Conservation (phyloP, 441 rosid genomes). For the Croton laevigatus region DNA sequence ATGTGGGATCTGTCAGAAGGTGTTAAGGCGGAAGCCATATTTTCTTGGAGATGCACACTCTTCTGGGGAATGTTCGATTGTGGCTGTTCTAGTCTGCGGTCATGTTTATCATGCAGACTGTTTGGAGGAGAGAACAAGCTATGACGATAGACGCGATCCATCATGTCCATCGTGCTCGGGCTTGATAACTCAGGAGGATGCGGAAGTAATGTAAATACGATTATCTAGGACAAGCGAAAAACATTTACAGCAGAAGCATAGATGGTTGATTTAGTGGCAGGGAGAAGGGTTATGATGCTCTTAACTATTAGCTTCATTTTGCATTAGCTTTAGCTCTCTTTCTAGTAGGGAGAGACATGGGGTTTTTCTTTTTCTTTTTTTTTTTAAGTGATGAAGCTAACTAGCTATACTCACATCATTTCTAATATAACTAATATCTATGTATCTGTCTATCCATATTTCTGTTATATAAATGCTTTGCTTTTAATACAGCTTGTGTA, state of each 20-base stretch:
- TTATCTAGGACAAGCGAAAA: slow-evolving; percentile 15
- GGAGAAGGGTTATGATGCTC: background rate
- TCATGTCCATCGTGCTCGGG: slow-evolving; percentile 47
- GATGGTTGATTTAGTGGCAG: slow-evolving; percentile 21
- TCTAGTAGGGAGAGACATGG: background rate
- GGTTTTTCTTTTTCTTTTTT: no score
- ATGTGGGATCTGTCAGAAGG: slow-evolving; percentile 58
- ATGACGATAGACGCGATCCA: slow-evolving; percentile 47
- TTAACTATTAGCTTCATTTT: background rate
- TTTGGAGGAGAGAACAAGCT: slow-evolving; percentile 46
- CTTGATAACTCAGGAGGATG: slow-evolving; percentile 21
- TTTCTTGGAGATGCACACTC: slow-evolving; percentile 34
- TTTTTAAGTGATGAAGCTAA: slow-evolving; percentile 4
- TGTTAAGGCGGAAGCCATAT: slow-evolving; percentile 42
- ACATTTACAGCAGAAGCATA: slow-evolving; percentile 21
- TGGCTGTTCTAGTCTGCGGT: slow-evolving; percentile 62
- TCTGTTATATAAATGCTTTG: background rate
- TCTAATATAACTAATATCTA: background rate
- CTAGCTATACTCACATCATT: background rate
- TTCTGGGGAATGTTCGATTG: slow-evolving; percentile 41
- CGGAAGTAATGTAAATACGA: slow-evolving; percentile 28
- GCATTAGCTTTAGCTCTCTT: background rate
- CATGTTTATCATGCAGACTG: slow-evolving; percentile 67
- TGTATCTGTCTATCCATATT: background rate
- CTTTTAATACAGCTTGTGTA: no score